Percentiles rank a stretch among this genome's conserved stretches.
These are phyloP conservation scores for Chrysanthemum makinoi DNA, from an alignment of 129 eudicot genomes.

Conservation along the genomic window DNA sequence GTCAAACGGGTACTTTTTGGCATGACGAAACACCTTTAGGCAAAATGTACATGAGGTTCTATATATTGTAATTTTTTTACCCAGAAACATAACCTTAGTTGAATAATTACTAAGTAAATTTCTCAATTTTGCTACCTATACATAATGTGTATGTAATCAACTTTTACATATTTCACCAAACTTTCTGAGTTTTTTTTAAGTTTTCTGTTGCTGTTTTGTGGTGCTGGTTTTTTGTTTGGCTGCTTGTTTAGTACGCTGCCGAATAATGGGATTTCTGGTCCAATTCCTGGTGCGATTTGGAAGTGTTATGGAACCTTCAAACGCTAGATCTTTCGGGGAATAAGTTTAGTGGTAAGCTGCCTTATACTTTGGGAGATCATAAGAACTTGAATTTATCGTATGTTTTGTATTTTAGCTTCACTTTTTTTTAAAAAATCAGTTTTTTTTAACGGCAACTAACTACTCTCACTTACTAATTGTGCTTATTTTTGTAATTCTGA, in stretches of 20 bases:
- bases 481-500: no score
- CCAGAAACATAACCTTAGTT: no score
- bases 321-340: conserved; percentile 90
- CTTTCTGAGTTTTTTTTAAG: neutral
- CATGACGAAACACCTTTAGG: no score
- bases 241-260: conserved; percentile 59
- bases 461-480: no score
- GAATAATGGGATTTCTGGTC: conserved; percentile 76
- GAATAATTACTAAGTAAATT: no score
- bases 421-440: neutral
- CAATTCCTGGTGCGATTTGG: conserved; percentile 69
- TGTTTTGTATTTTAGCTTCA: conserved; percentile 29
- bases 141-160: conserved; percentile 45
- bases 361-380: conserved; percentile 69
- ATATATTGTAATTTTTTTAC: no score
- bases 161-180: conserved; percentile 12
- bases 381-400: conserved; percentile 67
- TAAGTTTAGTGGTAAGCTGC: conserved; percentile 65
- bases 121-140: no score
- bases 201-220: no score
- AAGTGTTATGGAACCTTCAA: conserved; percentile 69
- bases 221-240: no score
- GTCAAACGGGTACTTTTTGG: no score
- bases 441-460: no score
- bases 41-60: no score